These are phyloP conservation scores for Paramecium tetraurelia DNA, from an alignment of 73 alveolate genomes.

Conservation along the genomic window DNA sequence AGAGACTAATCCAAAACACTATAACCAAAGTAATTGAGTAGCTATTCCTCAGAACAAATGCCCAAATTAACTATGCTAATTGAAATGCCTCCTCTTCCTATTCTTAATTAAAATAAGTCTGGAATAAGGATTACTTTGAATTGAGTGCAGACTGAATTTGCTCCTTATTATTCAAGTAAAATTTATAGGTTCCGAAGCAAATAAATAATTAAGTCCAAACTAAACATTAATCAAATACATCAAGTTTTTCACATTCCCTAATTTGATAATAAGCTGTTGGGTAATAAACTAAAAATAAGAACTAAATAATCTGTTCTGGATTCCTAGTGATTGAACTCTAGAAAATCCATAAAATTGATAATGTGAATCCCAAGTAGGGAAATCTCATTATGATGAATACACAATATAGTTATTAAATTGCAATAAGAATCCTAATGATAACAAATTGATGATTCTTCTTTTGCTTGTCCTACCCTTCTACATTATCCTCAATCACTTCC, in stretches of 20 bases:
- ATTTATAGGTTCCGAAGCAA: not conserved
- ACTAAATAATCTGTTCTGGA: not conserved
- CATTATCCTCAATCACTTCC: not conserved
- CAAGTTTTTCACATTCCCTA: not conserved
- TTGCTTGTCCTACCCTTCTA: not conserved
- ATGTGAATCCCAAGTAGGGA: not conserved
- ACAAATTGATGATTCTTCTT: not conserved
- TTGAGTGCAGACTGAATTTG: not conserved
- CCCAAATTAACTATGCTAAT: not conserved
- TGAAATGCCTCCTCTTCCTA: not conserved
- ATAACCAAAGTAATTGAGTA: not conserved
- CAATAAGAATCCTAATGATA: not conserved
- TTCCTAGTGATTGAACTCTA: constrained; percentile 1
- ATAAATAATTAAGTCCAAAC: not conserved
- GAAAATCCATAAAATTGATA: not conserved
- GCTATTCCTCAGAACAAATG: constrained; percentile 2
- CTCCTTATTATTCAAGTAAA: not conserved
- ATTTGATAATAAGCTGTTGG: not conserved
- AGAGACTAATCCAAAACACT: constrained; percentile 18
- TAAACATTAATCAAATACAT: not conserved
- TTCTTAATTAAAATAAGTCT: not conserved
- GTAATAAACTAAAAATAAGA: not conserved
- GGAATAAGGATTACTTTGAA: not conserved
- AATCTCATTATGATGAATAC: not conserved
- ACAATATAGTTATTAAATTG: not conserved